Evolutionary conservation across 805 yeast species (phyloP), one percentile per base, ranked within the genome.

Genomic region (Teunomyces pallodes): DNA sequence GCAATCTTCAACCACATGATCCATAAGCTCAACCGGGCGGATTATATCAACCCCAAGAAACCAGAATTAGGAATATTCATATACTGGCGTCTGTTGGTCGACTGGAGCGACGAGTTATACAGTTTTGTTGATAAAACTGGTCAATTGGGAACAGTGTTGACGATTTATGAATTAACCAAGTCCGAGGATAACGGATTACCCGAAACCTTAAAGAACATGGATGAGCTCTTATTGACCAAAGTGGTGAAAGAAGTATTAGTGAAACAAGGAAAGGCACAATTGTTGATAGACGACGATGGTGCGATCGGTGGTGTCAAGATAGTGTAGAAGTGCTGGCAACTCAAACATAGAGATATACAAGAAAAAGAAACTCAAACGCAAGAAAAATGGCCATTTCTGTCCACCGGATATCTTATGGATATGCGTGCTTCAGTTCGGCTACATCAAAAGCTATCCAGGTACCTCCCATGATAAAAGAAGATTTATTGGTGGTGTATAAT

Each of bases 281-380:
- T 87, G 16, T 66, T 91, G 65, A 83, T 82, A 65, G 86, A 81
- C 42, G 86, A 84, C 36, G 81, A 77, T 33, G 84, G 83, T 9
- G 76, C 74, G 45, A 79, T 86, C 17, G 86, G 85, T 2, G 98
- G 96, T 17, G 87, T 91, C 4, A 92, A 92, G 67, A 76, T 83
- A 26, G 79, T 80, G 28, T 82, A 59, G 60, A 13, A 35, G 33
- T 10, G 14, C 27, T 30, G 39, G 39, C 29, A 44, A 5, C 20
- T 43, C 4, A 32, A 32, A 16, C 14, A 16, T 20, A 12, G 2
- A 38, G 8, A 38, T 12, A 38, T 13, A 24, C 20, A 26, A 10
- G 27, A 9, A 20, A 26, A 6, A 20, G 24, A 20, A 20, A 20
- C 24, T 20, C 6, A 36, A 36, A 10, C 24, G 5, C 12, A 5